Evolutionary conservation across 2,329 filamentous ascomycete genomes (phyloP).

Genomic region (Alternaria metachromatica): DNA sequence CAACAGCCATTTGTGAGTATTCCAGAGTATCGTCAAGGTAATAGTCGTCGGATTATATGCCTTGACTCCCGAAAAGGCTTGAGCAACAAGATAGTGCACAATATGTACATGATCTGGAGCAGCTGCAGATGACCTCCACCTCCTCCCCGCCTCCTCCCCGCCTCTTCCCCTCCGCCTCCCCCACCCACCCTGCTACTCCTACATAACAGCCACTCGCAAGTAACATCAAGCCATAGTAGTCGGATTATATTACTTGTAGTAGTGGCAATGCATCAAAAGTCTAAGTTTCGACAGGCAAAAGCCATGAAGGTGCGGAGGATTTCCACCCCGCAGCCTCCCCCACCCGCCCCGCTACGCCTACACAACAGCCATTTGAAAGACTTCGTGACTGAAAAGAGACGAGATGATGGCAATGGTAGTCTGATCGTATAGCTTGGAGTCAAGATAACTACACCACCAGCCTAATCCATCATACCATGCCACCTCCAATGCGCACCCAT

Average conservation of each 20-base stretch:
- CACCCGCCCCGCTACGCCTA: neutral
- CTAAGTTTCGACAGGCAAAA: no score
- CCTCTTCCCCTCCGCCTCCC: no score
- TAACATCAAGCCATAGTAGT: neutral
- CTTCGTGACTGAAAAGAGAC: neutral
- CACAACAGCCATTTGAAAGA: neutral
- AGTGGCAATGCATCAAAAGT: no score
- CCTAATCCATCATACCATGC: conserved; percentile 50
- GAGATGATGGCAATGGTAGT: neutral
- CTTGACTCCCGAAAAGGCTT: no score
- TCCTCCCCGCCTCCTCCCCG: neutral
- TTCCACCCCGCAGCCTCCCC: no score
- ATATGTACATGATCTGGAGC: no score
- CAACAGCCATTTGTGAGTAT: no score
- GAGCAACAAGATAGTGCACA: no score
- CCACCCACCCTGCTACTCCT: neutral
- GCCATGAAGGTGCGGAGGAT: no score
- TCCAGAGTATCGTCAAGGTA: no score
- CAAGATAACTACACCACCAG: neutral
- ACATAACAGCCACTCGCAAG: neutral
- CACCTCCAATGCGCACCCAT: conserved; percentile 64
- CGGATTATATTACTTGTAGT: neutral
- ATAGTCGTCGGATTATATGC: no score
- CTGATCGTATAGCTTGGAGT: neutral
- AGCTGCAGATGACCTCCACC: neutral